Conservation (phyloP, 306 rosid species). For the Quercus parvula region DNA sequence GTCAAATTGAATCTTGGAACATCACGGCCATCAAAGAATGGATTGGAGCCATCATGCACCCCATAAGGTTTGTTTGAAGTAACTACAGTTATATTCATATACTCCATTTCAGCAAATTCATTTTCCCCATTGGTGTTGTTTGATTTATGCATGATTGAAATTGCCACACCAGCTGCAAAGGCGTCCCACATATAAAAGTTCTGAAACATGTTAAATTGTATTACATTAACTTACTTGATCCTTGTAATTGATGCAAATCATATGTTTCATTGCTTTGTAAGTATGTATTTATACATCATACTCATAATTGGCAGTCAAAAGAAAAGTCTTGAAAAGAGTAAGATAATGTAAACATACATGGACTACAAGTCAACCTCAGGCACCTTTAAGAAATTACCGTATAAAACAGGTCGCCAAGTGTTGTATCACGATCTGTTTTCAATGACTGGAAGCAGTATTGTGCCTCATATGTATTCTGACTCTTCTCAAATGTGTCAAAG, state of each 20-base stretch:
- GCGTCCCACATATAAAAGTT: conserved; percentile 95
- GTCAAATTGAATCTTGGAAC: conserved; percentile 58
- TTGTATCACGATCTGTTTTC: conserved; percentile 76
- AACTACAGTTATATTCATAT: conserved; percentile 75
- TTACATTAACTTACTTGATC: not conserved
- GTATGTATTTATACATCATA: too few relatives aligned
- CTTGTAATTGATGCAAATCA: not conserved
- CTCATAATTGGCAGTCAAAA: not conserved
- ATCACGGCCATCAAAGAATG: conserved; percentile 51
- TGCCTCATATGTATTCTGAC: conserved; percentile 67
- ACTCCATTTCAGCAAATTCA: conserved; percentile 84
- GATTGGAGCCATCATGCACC: conserved; percentile 76
- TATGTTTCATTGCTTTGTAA: too few relatives aligned
- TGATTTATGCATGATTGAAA: conserved; percentile 70
- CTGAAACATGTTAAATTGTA: conserved; percentile 40
- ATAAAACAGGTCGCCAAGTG: conserved; percentile 62
- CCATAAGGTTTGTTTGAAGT: conserved; percentile 96
- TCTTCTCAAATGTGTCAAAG: conserved; percentile 61
- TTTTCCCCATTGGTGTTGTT: conserved; percentile 47
- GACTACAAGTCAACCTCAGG: not conserved
- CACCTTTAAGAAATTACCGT: conserved; percentile 38
- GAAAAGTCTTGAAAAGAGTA: not conserved
- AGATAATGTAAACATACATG: not conserved
- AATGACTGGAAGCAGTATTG: conserved; percentile 76
- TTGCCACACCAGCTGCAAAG: conserved; percentile 73